phyloP scores from a whole-genome alignment of 306 rosid species.

The Vicia villosa region DNA sequence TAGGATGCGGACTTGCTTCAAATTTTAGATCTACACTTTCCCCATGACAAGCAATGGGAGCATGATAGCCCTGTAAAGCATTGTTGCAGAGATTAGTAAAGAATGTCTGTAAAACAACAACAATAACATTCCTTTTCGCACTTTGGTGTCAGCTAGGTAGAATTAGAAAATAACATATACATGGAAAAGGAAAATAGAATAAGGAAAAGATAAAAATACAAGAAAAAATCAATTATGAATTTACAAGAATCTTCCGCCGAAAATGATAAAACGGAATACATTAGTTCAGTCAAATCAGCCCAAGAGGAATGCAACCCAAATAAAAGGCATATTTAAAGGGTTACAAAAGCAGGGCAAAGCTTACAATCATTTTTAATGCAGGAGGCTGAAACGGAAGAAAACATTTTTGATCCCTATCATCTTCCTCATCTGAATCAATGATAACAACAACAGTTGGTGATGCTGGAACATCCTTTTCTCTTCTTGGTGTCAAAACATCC shows the following conservation, averaged over 20 bases:
- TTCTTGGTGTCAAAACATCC: constrained; percentile 7
- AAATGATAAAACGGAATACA: constrained; percentile 7
- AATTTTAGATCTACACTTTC: constrained; percentile 35
- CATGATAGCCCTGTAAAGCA: constrained; percentile 43
- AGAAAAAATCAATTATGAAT: constrained; percentile 5
- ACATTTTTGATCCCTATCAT: constrained; percentile 40
- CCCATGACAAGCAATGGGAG: constrained; percentile 34
- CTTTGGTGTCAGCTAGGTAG: neutral
- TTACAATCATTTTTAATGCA: constrained; percentile 50
- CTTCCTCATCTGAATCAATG: constrained; percentile 87
- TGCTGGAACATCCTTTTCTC: constrained; percentile 32
- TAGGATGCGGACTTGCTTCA: constrained; percentile 28
- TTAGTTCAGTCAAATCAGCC: constrained; percentile 15
- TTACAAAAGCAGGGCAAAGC: constrained; percentile 35
- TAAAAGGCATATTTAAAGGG: constrained; percentile 30
- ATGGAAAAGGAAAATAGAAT: neutral
- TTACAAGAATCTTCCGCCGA: constrained; percentile 18
- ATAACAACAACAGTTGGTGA: constrained; percentile 53
- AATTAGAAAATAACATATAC: constrained; percentile 11
- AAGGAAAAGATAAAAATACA: constrained; percentile 11
- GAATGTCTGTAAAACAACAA: constrained; percentile 34
- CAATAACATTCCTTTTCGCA: neutral
- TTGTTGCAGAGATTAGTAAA: constrained; percentile 28
- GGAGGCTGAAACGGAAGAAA: constrained; percentile 44
- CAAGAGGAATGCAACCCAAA: constrained; percentile 14